Evolutionary conservation across 495 filamentous ascomycete species (phyloP).

Genomic region (Penicillium macrosclerotiorum): DNA sequence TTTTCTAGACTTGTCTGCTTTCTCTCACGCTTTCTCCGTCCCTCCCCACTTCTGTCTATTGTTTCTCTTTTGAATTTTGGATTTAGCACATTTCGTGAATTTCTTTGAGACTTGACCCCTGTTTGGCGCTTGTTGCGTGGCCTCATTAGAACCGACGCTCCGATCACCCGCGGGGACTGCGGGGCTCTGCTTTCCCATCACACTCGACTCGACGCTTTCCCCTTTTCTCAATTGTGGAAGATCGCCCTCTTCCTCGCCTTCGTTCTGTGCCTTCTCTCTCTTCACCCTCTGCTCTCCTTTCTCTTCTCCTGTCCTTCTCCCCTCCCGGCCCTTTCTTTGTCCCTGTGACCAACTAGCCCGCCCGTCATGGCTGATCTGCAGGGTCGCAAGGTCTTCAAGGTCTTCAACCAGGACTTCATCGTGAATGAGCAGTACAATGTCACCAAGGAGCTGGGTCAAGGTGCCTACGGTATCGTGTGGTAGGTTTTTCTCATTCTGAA

Average conservation of each 20-base stretch:
- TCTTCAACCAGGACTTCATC: constrained; percentile 99
- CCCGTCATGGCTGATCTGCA: constrained; percentile 69
- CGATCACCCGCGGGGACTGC: constrained; percentile 29
- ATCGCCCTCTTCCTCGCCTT: constrained; percentile 6
- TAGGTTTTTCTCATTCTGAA: constrained; percentile 53
- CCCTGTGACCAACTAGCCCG: too few species aligned
- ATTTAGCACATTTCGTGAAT: too few species aligned
- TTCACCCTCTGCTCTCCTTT: constrained; percentile 1
- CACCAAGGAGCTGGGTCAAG: constrained; percentile 97
- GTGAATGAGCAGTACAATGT: constrained; percentile 98
- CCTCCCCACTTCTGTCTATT: too few species aligned
- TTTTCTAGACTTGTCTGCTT: too few species aligned
- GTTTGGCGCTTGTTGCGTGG: too few species aligned
- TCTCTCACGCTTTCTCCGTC: too few species aligned
- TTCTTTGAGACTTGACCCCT: too few species aligned
- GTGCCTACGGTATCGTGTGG: constrained; percentile 99
- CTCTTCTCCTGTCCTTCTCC: not conserved
- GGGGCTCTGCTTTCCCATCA: constrained; percentile 23
- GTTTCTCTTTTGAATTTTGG: too few species aligned
- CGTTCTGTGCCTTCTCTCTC: constrained; percentile 13
- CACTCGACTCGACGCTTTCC: constrained; percentile 6
- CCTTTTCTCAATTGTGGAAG: constrained; percentile 1
- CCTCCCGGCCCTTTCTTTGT: too few species aligned
- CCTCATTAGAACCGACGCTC: constrained; percentile 7
- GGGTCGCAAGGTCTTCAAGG: constrained; percentile 96